Evolutionary conservation across 2,329 filamentous ascomycete genomes (phyloP), one percentile per base, ranked within the genome.

Genomic region (Venturia aucupariae): DNA sequence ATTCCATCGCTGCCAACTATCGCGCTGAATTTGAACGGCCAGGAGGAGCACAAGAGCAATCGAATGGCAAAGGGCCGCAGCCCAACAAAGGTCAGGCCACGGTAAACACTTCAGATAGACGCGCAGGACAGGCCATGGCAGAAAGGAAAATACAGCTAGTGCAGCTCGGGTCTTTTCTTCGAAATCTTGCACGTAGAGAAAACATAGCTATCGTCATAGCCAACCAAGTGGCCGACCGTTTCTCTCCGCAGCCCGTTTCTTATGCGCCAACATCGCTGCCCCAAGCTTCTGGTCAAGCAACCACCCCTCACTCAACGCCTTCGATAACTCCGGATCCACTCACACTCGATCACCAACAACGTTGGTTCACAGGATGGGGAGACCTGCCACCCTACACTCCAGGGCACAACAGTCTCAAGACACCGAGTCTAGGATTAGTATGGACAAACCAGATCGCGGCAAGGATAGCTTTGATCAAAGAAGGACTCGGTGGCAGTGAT

Each of bases 281-380:
- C 3, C 35, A 51, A 67, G 27, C 64, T 62, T 5, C 67, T 15
- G 60, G 42, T 27, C 63, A 66, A 32, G 6, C 44, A 65, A 22
- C 42, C 72, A 55, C 66, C 55, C 7, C 64, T 69, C 32, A 69
- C 70, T 71, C 54, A 70, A 67, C 64, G 66, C 67, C 64, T 71
- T 70, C 67, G 67, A 76, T 72, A 55, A 82, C 72, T 59, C 75
- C 71, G 66, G 81, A 84, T 15, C 84, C 87, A 0, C 80, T 97
- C 44, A 83, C 85, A 39, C 83, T 97, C 10, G 88, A 95, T 70
- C 90, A 97, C 75, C 93, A 97, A 75, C 91, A 97, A 74, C 84
- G 90, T 54, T 97, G 92, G 85, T 96, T 97, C 76, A 95, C 92
- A 4, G 92, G 94, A 67, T 97, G 94, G 93, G 92, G 93, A 27